Base-by-base conservation (phyloP, 805 yeast genomes). In the Candida insectalens region DNA sequence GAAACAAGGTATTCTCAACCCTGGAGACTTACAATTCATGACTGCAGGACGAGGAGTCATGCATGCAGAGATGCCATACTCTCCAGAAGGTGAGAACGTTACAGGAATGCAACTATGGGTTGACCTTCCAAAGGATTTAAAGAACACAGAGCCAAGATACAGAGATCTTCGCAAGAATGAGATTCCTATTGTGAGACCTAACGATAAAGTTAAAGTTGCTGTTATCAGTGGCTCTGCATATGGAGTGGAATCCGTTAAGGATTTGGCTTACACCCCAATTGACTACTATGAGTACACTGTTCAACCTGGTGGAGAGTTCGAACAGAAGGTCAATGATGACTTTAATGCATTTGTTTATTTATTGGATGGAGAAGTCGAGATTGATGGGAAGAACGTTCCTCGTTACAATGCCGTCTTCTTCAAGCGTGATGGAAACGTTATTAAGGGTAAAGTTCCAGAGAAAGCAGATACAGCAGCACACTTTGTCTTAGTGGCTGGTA, bases 1-100 rank as follows among this genome's bases (percentile, higher is more conserved):
- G 1, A 62, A 80, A n/a, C 67, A 70, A 34, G 95, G 95, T 36
- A 65, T 83, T 6, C 59, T 87, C 34, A 66, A 71, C 40, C 74
- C 84, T 5, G 95, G 95, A 36, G 96, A 85, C 52, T 62, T 87
- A 44, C 96, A 85, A 55, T 84, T 85, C 55, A 85, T 85, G 95
- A 85, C 95, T 19, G 95, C 95, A 4, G 95, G 95, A 39, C 71
- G 69, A 46, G 96, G 94, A 33, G 74, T 84, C 25, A 82, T 82
- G 35, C 95, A 84, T 54, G 71, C 85, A 2, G 95, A 85, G 51
- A 84, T 84, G 74, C 95, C 95, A 6, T 77, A 77, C 23, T 63
- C 69, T 26, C 58, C 54, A 26, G 67, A 67, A 27, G 73, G 77
- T 1, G 57, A 69, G 15, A 59, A 61, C 15, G 57, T 59, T 20